Percentiles rank a stretch among this genome's conserved stretches.
Evolutionary conservation across 2,329 filamentous ascomycete species (phyloP).

Genomic region (Fusarium mexicanum): DNA sequence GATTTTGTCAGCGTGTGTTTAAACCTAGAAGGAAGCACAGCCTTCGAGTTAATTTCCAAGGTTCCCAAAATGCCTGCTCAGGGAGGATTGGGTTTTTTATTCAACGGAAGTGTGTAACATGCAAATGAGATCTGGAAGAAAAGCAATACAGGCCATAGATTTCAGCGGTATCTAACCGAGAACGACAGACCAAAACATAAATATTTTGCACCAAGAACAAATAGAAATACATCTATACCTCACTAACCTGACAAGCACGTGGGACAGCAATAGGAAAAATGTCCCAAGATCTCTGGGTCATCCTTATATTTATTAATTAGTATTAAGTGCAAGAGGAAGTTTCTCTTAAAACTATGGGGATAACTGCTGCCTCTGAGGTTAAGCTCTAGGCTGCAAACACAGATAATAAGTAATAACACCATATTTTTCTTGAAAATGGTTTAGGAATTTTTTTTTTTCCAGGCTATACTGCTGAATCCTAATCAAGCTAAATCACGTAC

Average conservation of each 20-base stretch:
- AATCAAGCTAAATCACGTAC: not conserved
- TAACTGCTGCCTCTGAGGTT: too few species aligned
- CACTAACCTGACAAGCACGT: not conserved
- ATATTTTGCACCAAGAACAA: not conserved
- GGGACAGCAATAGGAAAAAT: not conserved
- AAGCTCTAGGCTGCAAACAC: too few species aligned
- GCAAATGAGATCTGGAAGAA: not conserved
- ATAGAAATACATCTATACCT: not conserved
- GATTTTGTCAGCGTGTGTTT: too few species aligned
- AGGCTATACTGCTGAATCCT: too few species aligned
- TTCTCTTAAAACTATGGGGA: not conserved
- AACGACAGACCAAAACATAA: not conserved
- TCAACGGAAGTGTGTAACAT: fast-evolving
- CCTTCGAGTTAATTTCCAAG: fast-evolving
- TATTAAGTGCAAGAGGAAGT: fast-evolving
- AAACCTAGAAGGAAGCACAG: too few species aligned
- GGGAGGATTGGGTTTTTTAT: fast-evolving
- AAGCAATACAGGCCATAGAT: not conserved
- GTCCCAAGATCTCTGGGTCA: fast-evolving
- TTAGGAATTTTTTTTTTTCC: too few species aligned
- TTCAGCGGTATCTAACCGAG: not conserved
- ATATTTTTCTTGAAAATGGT: too few species aligned
- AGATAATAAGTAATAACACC: too few species aligned
- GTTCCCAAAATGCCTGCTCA: fast-evolving
- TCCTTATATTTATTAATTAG: not conserved